phyloP scores from a whole-genome alignment of 768 basidiomycete species.

The Russula foetens region DNA sequence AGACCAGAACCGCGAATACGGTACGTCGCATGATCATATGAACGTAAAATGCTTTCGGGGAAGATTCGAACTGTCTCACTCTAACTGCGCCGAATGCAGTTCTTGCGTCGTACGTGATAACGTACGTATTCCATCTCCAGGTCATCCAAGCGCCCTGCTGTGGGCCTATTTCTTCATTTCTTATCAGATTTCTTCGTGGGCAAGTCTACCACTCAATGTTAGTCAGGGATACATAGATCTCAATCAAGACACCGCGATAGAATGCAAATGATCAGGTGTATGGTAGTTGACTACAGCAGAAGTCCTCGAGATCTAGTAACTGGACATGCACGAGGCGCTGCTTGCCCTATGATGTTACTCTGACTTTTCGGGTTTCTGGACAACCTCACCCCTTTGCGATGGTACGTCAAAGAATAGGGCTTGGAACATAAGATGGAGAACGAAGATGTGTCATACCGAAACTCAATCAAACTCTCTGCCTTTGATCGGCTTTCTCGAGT shows the following conservation, averaged over 20 bases:
- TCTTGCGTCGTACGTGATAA: background rate
- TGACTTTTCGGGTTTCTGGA: background rate
- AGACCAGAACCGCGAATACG: background rate
- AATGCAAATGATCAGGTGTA: background rate
- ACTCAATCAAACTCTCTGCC: background rate
- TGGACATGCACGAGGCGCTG: no score
- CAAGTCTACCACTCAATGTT: background rate
- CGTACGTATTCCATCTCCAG: background rate
- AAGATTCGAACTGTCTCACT: background rate
- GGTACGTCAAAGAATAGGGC: background rate
- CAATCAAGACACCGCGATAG: background rate
- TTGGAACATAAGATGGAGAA: background rate
- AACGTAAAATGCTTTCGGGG: background rate
- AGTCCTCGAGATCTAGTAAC: background rate
- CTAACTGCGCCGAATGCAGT: background rate
- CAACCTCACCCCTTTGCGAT: background rate
- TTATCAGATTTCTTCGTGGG: background rate
- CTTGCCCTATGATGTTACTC: no score
- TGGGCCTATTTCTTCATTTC: background rate
- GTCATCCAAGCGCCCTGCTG: background rate
- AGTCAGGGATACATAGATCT: background rate
- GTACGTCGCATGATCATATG: no score
- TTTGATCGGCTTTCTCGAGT: slow-evolving; percentile 2
- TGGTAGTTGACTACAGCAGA: background rate
- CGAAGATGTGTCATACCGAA: background rate